Percentiles rank a stretch among this genome's conserved stretches.
These are phyloP conservation scores for Aspergillus indologenus DNA, from an alignment of 495 filamentous ascomycete species.

Conservation along the genomic window DNA sequence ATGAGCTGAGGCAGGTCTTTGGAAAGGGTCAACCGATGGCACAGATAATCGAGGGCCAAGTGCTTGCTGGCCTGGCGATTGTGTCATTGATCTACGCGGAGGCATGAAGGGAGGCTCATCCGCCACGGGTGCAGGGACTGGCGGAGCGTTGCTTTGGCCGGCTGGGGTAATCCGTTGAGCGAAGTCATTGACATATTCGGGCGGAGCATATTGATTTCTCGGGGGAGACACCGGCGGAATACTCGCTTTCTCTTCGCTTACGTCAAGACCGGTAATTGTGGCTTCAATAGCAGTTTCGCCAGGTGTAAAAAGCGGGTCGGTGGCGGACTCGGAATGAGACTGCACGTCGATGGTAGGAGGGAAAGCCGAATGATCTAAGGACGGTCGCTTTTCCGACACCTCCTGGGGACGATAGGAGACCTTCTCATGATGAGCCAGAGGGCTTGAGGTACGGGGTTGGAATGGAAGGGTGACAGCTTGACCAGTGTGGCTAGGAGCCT, in stretches of 20 bases:
- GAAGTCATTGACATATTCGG: conserved; percentile 53
- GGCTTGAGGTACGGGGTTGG: conserved; percentile 82
- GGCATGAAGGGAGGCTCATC: conserved; percentile 41
- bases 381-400: conserved; percentile 21
- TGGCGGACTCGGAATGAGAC: conserved; percentile 20
- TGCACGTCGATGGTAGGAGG: conserved; percentile 23
- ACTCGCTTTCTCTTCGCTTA: conserved; percentile 8
- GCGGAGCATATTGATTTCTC: conserved; percentile 39
- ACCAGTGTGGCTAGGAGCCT: conserved; percentile 44
- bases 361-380: conserved; percentile 27
- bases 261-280: conserved; percentile 1
- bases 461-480: conserved; percentile 58
- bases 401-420: conserved; percentile 36
- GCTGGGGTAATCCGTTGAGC: conserved; percentile 45
- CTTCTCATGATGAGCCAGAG: conserved; percentile 64
- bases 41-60: conserved; percentile 49
- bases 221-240: conserved; percentile 29
- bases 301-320: conserved; percentile 14
- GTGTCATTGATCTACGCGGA: conserved; percentile 76
- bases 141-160: conserved; percentile 26
- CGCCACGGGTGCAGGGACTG: conserved; percentile 26
- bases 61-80: conserved; percentile 66
- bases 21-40: conserved; percentile 52
- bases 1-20: conserved; percentile 68
- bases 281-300: conserved; percentile 9